A percentile compares a stretch with the other conserved stretches of the same genome.
phyloP scores from a whole-genome alignment of 179 eudicot species.

The Spinacia oleracea region DNA sequence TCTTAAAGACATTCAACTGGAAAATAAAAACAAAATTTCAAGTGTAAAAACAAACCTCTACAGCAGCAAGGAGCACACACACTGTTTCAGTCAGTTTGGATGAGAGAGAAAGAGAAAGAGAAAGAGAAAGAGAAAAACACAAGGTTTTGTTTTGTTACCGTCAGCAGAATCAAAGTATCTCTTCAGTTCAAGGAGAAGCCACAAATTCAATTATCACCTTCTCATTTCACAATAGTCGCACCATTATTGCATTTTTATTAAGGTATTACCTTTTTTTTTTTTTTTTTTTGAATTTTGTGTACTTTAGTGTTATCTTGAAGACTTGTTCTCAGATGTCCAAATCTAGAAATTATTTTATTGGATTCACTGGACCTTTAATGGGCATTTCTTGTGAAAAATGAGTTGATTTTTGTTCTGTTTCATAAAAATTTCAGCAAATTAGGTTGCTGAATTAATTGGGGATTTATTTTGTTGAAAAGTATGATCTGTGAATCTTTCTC shows the following conservation, averaged over 20 bases:
- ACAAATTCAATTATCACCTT: neutral
- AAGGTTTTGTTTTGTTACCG: slow-evolving; percentile 16
- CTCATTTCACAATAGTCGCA: neutral
- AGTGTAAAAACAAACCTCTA: neutral
- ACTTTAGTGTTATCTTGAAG: neutral
- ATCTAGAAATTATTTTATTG: slow-evolving; percentile 19
- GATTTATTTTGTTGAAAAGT: neutral
- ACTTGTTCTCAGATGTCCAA: slow-evolving; percentile 1
- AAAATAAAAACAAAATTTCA: neutral
- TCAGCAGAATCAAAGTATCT: slow-evolving; percentile 39
- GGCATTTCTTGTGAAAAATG: neutral
- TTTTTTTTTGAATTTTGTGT: neutral
- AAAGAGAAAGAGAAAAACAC: neutral
- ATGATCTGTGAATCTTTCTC: slow-evolving; percentile 13
- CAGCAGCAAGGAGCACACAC: slow-evolving; percentile 18
- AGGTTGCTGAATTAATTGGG: neutral
- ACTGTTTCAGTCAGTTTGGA: neutral
- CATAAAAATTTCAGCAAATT: neutral
- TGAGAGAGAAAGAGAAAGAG: slow-evolving; percentile 9
- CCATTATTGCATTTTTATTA: slow-evolving; percentile 3
- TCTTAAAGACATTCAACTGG: slow-evolving; percentile 4
- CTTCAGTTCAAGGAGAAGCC: slow-evolving; percentile 29
- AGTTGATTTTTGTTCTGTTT: neutral
- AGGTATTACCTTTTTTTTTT: slow-evolving; percentile 19
- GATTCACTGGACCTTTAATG: neutral